A percentile compares a stretch with the other conserved stretches of the same genome.
Conservation (phyloP, 768 basidiomycete genomes). For the Phanerodontia chrysosporium region DNA sequence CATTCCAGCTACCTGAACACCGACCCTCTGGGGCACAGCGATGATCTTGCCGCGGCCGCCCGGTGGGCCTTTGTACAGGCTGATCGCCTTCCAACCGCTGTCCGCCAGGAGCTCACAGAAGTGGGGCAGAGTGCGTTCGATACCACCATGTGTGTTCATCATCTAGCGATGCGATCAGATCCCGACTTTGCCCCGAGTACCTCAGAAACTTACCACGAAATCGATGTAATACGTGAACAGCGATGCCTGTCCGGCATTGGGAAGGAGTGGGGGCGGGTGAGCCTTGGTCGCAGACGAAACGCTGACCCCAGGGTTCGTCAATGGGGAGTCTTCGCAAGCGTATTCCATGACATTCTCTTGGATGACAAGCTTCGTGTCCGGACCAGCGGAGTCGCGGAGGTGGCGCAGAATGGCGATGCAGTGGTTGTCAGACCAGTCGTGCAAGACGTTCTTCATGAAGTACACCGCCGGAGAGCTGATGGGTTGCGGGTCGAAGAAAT, state of each 20-base stretch:
- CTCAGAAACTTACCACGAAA: constrained; percentile 10
- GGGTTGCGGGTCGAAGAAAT: constrained; percentile 26
- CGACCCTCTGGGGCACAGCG: background rate
- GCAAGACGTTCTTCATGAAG: constrained; percentile 24
- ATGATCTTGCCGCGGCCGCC: background rate
- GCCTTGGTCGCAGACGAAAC: constrained; percentile 17
- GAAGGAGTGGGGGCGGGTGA: constrained; percentile 17
- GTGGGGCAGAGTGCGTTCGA: constrained; percentile 28
- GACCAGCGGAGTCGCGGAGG: constrained; percentile 21
- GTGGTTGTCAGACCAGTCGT: constrained; percentile 32
- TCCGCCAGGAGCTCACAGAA: constrained; percentile 21
- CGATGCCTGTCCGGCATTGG: constrained; percentile 13
- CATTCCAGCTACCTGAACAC: background rate
- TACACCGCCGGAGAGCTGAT: constrained; percentile 24
- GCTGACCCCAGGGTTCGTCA: constrained; percentile 15
- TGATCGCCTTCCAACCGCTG: constrained; percentile 28
- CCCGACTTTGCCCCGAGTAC: background rate
- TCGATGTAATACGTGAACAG: constrained; percentile 19
- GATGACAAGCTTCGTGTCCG: constrained; percentile 24
- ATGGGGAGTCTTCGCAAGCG: constrained; percentile 13
- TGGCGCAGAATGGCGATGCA: constrained; percentile 20
- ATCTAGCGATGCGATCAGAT: constrained; percentile 18
- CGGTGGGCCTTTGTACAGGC: constrained; percentile 7
- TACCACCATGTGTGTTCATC: constrained; percentile 25
- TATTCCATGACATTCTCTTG: constrained; percentile 22